Percentiles rank a stretch among this genome's conserved stretches.
Conservation (phyloP, 169 alveolate genomes). For the Theileria annulata region DNA sequence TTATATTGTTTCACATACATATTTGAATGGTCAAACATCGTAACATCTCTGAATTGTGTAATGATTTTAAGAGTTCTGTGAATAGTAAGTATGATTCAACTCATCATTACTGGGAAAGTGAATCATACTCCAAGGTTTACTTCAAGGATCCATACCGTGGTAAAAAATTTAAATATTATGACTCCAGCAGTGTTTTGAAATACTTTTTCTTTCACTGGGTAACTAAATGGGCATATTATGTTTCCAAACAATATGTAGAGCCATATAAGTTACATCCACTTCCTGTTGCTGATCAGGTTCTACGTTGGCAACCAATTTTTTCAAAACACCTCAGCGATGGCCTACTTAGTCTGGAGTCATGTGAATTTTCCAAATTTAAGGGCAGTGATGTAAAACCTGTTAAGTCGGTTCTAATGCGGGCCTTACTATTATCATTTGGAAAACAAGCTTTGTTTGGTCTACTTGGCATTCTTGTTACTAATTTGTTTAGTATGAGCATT, state of each 20-base stretch:
- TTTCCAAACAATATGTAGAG: not conserved
- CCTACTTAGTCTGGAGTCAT: constrained; percentile 25
- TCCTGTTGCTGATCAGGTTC: constrained; percentile 40
- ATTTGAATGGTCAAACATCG: no score
- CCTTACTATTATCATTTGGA: constrained; percentile 35
- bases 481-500: constrained; percentile 20
- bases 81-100: not conserved
- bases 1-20: no score
- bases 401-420: constrained; percentile 6
- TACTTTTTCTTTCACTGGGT: constrained; percentile 44
- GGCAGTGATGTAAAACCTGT: not conserved
- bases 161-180: not conserved
- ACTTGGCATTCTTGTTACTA: constrained; percentile 22
- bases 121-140: not conserved
- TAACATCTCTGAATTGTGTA: no score
- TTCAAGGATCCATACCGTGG: not conserved
- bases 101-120: not conserved
- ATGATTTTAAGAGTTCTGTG: no score
- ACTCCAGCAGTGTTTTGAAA: constrained; percentile 16
- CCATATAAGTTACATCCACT: constrained; percentile 34
- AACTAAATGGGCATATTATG: constrained; percentile 19
- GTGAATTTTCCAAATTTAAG: not conserved
- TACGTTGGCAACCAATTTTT: constrained; percentile 44
- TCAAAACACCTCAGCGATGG: constrained; percentile 64
- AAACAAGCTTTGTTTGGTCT: constrained; percentile 2